Evolutionary conservation across 305 asterid species (phyloP).

Genomic region (Petunia hybrid): DNA sequence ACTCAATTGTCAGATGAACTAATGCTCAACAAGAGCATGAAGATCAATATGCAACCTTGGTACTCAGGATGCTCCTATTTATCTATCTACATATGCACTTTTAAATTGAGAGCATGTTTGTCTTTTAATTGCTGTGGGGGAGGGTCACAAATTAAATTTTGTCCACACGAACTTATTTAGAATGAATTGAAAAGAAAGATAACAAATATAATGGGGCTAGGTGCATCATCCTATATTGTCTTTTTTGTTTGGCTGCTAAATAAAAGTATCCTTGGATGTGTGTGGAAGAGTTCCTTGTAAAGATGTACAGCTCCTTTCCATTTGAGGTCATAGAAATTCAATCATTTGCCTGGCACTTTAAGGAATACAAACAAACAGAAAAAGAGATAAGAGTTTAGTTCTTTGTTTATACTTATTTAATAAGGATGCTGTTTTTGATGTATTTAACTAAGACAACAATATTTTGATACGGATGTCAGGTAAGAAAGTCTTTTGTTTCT

Average conservation of each 20-base stretch:
- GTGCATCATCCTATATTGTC: background rate
- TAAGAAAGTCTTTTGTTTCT: too few relatives aligned
- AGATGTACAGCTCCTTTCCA: background rate
- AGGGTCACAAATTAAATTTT: background rate
- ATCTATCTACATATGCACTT: background rate
- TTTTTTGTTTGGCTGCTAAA: conserved; percentile 1
- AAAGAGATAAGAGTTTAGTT: background rate
- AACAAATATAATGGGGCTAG: background rate
- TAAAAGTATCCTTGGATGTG: background rate
- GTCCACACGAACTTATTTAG: background rate
- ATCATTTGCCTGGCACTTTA: background rate
- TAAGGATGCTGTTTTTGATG: background rate
- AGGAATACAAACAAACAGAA: background rate
- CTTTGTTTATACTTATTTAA: background rate
- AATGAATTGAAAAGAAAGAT: background rate
- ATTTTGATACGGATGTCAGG: background rate
- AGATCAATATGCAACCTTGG: background rate
- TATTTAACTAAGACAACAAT: background rate
- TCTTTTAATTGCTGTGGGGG: background rate
- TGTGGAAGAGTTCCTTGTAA: background rate
- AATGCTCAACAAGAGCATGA: background rate
- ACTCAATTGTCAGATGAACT: background rate
- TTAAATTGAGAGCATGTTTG: background rate
- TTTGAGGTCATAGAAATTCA: conserved; percentile 7
- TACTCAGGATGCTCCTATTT: too few relatives aligned